These are phyloP conservation scores for Globisporangium echinulatum DNA, from an alignment of 352 stramenopile genomes.

Conservation along the genomic window DNA sequence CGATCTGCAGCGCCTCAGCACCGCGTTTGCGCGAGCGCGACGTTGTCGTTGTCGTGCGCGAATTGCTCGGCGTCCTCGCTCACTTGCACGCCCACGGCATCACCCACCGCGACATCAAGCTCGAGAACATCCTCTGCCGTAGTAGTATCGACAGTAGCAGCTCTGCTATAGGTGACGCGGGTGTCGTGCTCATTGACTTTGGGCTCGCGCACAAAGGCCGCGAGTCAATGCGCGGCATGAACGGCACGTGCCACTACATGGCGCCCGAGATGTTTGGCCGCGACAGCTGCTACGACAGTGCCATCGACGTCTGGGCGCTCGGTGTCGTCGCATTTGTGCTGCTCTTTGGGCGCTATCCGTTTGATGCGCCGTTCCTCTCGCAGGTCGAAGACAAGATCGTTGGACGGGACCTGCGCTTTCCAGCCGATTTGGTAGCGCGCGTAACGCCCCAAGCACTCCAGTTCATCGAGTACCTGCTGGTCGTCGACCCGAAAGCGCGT, in stretches of 20 bases:
- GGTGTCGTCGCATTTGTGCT: slow-evolving; percentile 70
- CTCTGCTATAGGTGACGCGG: slow-evolving; percentile 18
- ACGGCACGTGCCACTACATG: slow-evolving; percentile 82
- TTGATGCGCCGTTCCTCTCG: slow-evolving; percentile 76
- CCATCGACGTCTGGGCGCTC: slow-evolving; percentile 76
- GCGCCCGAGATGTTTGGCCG: slow-evolving; percentile 78
- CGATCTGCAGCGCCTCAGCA: slow-evolving; percentile 18
- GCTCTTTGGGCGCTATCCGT: slow-evolving; percentile 67
- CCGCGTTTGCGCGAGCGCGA: slow-evolving; percentile 46
- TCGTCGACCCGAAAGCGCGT: slow-evolving; percentile 47
- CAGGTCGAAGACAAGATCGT: slow-evolving; percentile 83
- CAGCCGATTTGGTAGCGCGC: slow-evolving; percentile 35
- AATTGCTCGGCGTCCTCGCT: slow-evolving; percentile 59
- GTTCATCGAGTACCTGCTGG: slow-evolving; percentile 75
- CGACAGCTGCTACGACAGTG: slow-evolving; percentile 41
- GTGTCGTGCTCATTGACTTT: slow-evolving; percentile 78
- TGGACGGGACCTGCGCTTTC: slow-evolving; percentile 51
- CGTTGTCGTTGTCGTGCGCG: slow-evolving; percentile 50
- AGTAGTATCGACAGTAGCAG: slow-evolving; percentile 15
- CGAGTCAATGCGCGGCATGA: slow-evolving; percentile 67
- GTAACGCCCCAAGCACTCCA: slow-evolving; percentile 63
- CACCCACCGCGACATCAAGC: slow-evolving; percentile 79
- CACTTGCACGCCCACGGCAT: slow-evolving; percentile 70
- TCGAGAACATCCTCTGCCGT: slow-evolving; percentile 74
- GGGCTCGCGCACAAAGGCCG: slow-evolving; percentile 52